Base-by-base conservation (phyloP, 1,139 yeast species). In the Saccharomycopsis hybrid region DNA sequence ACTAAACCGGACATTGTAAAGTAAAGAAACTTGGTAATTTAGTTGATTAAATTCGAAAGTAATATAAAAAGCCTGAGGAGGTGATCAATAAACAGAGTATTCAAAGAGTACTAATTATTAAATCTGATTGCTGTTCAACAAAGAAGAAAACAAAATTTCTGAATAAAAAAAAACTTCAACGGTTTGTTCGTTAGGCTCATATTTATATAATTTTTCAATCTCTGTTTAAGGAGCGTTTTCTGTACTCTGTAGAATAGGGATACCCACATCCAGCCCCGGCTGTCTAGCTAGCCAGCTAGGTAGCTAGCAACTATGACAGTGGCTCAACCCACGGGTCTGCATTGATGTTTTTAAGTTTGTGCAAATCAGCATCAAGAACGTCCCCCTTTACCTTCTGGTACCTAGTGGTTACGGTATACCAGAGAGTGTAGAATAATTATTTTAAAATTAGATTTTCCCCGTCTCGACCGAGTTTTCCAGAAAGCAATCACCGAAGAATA, bases 1-100 rank as follows among this genome's bases (percentile, higher is more conserved):
- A 49, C 25, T n/a, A 49, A 33, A 36, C 42, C 41, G 30, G 52
- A 44, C 52, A 49, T 49, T 45, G 11, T 47, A 11, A 5, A 18
- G 25, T 24, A 29, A 24, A 30, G 9, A 7, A n/a, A 24, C 7
- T 39, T 5, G 28, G 5, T 39, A 9, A 11, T 39, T 9, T 38
- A 9, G 11, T 18, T 9, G 24, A 13, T n/a, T 30, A 13, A 25
- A 9, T 41, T 8, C 13, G 18, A 28, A 41, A 37, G 24, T 3
- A 11, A 24, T 38, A 9, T 9, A 18, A 24, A 27, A 7, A 9
- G 33, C 43, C n/a, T 18, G 31, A 30, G 3, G 13, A 24, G 28
- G 29, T n/a, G 30, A 42, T 9, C 33, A 3, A 31, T 27, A 42
- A 24, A 4, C 31, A 29, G 32, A 43, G 31, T 37, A 43, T 33